These are phyloP conservation scores for Chlorophyllum brunneum DNA, from an alignment of 768 basidiomycete species.

Conservation along the genomic window DNA sequence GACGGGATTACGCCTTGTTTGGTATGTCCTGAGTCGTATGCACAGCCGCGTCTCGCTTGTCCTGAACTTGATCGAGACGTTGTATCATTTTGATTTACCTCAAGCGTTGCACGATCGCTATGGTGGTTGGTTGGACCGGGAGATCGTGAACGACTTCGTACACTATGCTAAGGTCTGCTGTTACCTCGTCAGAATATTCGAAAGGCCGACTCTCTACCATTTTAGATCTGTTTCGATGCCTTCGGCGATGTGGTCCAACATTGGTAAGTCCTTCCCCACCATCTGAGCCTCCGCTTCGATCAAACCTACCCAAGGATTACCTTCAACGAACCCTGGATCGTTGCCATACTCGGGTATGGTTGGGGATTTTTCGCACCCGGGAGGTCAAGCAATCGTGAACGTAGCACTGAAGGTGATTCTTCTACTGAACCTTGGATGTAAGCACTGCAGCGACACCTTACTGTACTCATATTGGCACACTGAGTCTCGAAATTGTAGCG, in stretches of 20 bases:
- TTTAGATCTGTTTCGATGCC: conserved; percentile 58
- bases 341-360: conserved; percentile 61
- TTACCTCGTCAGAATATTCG: not conserved
- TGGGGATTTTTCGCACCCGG: conserved; percentile 66
- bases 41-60: not conserved
- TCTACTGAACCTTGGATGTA: conserved; percentile 63
- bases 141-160: conserved; percentile 59
- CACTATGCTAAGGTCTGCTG: conserved; percentile 48
- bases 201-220: not conserved
- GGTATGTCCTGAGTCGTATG: conserved; percentile 26
- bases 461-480: not conserved
- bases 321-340: conserved; percentile 71
- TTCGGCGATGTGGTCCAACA: conserved; percentile 74
- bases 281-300: not conserved
- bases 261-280: conserved; percentile 50
- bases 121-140: conserved; percentile 69
- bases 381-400: conserved; percentile 56
- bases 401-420: conserved; percentile 55
- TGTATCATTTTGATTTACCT: conserved; percentile 80
- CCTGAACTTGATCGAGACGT: conserved; percentile 35
- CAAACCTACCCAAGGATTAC: conserved; percentile 46
- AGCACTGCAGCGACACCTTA: conserved; percentile 18
- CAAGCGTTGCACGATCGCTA: conserved; percentile 70
- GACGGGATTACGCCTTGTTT: conserved; percentile 62
- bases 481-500: conserved; percentile 31